Base-by-base conservation (phyloP, 495 filamentous ascomycete species). In the Aspergillus egyptiacus region DNA sequence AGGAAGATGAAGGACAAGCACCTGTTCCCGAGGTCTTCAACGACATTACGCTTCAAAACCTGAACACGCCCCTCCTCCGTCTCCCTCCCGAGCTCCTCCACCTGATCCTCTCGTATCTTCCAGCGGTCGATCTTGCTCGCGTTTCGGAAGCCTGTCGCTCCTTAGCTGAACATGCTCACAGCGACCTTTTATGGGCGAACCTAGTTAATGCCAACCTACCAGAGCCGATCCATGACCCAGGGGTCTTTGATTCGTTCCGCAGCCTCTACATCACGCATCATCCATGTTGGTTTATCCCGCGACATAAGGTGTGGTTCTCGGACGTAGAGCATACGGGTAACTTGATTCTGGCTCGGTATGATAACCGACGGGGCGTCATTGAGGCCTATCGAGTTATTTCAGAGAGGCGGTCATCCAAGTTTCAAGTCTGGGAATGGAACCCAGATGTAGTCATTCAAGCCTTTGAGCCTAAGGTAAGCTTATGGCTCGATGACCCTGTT, bases 301-400 rank as follows among this genome's bases (percentile, higher is more conserved):
- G 76, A 47, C 68, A 87, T 51, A 89, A 86, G 66, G 65, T 97
- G 32, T 97, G 91, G 91, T 89, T 94, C 57, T 77, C 80, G 25
- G 89, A 96, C 65, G 74, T 62, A 20, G 73, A 78, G n/a, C 65
- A 73, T 30, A 73, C 64, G n/a, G 90, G 90, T 0, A 83, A 81
- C 42, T 59, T 96, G 27, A 73, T 94, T 17, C 60, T 95, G 15
- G 72, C 78, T 22, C 81, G 84, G 0, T 96, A 89, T 57, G 80
- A 94, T 61, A 70, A 80, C 15, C 71, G 77, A 14, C 69, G 77
- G 11, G 86, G 83, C 9, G 81, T 82, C 49, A 94, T 97, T 47
- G 87, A 91, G 60, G 87, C 78, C 23, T 89, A 89, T 64, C 78
- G 81, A n/a, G 66, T 96, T 0, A 67, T 89, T 6, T 87, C 86